Percentiles rank a stretch among this genome's conserved stretches.
phyloP scores from a whole-genome alignment of 164 flowering plant genomes.

The Hamamelis virginiana region DNA sequence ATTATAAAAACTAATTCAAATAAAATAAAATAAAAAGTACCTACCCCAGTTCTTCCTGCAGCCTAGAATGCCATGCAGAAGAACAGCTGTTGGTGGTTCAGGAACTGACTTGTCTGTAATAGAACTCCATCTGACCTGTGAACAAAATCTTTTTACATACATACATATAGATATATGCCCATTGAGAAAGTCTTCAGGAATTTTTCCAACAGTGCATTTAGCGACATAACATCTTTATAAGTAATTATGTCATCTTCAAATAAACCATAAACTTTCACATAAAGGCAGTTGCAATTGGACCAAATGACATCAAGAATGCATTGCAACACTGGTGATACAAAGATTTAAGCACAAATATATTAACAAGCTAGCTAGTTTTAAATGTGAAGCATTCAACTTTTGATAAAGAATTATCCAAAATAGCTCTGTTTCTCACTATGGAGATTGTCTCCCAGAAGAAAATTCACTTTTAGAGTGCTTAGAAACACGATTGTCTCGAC shows the following conservation, averaged over 20 bases:
- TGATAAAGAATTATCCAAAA: too few relatives aligned
- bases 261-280: background rate
- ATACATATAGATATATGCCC: background rate
- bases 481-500: too few relatives aligned
- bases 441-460: too few relatives aligned
- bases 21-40: conserved; percentile 18
- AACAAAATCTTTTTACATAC: conserved; percentile 2
- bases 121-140: conserved; percentile 83
- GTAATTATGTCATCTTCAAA: background rate
- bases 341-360: background rate
- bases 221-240: too few relatives aligned
- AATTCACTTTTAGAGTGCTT: too few relatives aligned
- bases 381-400: too few relatives aligned
- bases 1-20: background rate
- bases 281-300: background rate
- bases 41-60: conserved; percentile 97
- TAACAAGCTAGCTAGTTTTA: too few relatives aligned
- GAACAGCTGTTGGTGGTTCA: conserved; percentile 92
- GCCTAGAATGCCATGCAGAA: conserved; percentile 94
- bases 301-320: background rate
- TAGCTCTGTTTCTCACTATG: too few relatives aligned
- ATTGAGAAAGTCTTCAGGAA: background rate
- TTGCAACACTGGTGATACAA: background rate
- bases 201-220: background rate
- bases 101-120: conserved; percentile 47